Evolutionary conservation across 352 stramenopile species (phyloP).

Genomic region (Phytophthora colocasiae): DNA sequence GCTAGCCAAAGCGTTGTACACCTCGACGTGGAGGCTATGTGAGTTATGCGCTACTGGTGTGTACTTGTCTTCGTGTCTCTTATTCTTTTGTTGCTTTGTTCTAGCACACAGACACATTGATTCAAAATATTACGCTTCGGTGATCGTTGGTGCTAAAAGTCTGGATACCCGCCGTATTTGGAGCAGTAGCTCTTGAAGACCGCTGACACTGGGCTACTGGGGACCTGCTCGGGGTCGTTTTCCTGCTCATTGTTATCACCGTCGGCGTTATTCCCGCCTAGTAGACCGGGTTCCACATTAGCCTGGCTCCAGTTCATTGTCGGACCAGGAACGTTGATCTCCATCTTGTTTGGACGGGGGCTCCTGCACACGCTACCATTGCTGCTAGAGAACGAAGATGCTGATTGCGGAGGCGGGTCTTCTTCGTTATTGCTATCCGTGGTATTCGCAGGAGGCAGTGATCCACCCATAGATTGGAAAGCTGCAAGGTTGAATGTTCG

Average conservation of each 20-base stretch:
- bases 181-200: conserved; percentile 87
- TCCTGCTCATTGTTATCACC: conserved; percentile 25
- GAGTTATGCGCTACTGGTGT: conserved; percentile 28
- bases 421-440: conserved; percentile 26
- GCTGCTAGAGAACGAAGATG: conserved; percentile 39
- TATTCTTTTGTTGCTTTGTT: conserved; percentile 34
- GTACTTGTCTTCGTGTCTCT: conserved; percentile 18
- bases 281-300: conserved; percentile 26
- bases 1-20: conserved; percentile 20
- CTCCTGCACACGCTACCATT: conserved; percentile 32
- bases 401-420: conserved; percentile 22
- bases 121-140: conserved; percentile 1
- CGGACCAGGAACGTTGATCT: conserved; percentile 22
- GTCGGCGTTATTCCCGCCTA: conserved; percentile 16
- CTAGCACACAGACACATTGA: conserved; percentile 12
- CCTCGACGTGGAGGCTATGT: conserved; percentile 24
- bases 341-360: conserved; percentile 30
- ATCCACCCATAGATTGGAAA: conserved; percentile 46
- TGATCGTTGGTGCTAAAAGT: conserved; percentile 29
- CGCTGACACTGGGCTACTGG: conserved; percentile 38
- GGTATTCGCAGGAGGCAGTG: conserved; percentile 12
- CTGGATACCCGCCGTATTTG: conserved; percentile 86
- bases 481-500: conserved; percentile 63
- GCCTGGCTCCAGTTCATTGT: conserved; percentile 54
- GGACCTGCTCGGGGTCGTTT: conserved; percentile 26